Conservation (phyloP, 1,284 basidiomycete genomes). For the Anthracocystis walkeri region DNA sequence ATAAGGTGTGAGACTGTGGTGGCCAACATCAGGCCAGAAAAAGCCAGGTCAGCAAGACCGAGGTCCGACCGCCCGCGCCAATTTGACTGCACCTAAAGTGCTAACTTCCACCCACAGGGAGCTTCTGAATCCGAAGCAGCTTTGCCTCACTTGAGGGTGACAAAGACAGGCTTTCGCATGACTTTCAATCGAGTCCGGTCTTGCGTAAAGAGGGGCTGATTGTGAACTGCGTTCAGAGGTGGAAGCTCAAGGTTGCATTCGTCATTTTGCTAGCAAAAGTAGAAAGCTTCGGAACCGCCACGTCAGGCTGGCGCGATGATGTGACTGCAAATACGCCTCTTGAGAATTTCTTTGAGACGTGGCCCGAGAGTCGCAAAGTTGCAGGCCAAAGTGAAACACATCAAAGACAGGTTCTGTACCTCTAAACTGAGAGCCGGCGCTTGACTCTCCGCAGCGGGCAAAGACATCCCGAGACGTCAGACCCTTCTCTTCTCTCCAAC, state of each 20-base stretch:
- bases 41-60: background rate
- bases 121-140: too few relatives aligned
- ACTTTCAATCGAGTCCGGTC: too few relatives aligned
- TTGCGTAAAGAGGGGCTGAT: too few relatives aligned
- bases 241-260: background rate
- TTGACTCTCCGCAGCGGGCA: background rate
- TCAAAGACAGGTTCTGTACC: background rate
- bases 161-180: too few relatives aligned
- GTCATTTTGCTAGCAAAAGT: background rate
- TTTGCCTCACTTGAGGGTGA: too few relatives aligned
- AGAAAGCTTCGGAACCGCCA: conserved; percentile 16
- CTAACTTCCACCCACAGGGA: too few relatives aligned
- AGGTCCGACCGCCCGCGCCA: background rate
- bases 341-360: conserved; percentile 11
- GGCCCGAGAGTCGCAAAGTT: conserved; percentile 11
- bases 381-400: background rate
- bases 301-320: conserved; percentile 17
- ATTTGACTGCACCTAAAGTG: too few relatives aligned
- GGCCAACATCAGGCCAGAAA: background rate
- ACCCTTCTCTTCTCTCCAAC: background rate
- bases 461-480: background rate
- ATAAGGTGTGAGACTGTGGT: background rate
- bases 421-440: conserved; percentile 1
- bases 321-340: background rate
- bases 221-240: too few relatives aligned